Conservation (phyloP, 805 yeast genomes). For the Hanseniaspora occidentalis region DNA sequence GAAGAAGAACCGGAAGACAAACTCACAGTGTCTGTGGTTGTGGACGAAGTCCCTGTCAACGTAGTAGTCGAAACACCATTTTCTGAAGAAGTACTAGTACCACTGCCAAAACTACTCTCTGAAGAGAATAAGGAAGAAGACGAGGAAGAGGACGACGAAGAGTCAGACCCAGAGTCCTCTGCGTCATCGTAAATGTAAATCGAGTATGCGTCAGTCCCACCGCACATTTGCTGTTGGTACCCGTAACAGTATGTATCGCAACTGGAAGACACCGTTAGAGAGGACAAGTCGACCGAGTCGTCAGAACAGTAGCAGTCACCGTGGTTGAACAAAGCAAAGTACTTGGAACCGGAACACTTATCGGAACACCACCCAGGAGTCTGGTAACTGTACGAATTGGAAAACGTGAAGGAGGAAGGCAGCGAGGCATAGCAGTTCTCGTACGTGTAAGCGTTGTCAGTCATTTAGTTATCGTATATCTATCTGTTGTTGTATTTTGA, state of each 20-base stretch:
- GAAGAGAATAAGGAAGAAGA: slow-evolving; percentile 3
- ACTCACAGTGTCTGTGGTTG: too few relatives aligned
- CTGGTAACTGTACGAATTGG: slow-evolving; percentile 17
- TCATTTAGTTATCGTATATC: background rate
- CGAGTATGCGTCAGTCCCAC: slow-evolving; percentile 36
- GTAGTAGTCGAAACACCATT: background rate
- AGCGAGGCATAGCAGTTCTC: slow-evolving; percentile 19
- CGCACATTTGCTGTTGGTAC: slow-evolving; percentile 47
- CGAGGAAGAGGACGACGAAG: slow-evolving; percentile 10
- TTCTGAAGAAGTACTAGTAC: slow-evolving; percentile 1
- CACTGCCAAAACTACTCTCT: background rate
- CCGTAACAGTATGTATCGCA: slow-evolving; percentile 39
- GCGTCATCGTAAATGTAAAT: slow-evolving; percentile 28
- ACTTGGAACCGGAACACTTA: slow-evolving; percentile 15
- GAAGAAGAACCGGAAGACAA: slow-evolving; percentile 8
- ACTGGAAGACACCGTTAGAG: slow-evolving; percentile 9
- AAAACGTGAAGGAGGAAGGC: slow-evolving; percentile 18
- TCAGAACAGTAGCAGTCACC: slow-evolving; percentile 23
- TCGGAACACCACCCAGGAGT: slow-evolving; percentile 17
- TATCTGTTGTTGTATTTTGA: too few relatives aligned
- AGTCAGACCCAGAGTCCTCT: slow-evolving; percentile 8
- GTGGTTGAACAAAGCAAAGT: slow-evolving; percentile 19
- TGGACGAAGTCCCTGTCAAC: slow-evolving; percentile 1
- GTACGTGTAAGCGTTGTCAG: slow-evolving; percentile 10
- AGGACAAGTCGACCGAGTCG: slow-evolving; percentile 11